Evolutionary conservation across 345 rosid genomes (phyloP), one percentile per base, ranked within the genome.

Genomic region (Dovyalis caffra): DNA sequence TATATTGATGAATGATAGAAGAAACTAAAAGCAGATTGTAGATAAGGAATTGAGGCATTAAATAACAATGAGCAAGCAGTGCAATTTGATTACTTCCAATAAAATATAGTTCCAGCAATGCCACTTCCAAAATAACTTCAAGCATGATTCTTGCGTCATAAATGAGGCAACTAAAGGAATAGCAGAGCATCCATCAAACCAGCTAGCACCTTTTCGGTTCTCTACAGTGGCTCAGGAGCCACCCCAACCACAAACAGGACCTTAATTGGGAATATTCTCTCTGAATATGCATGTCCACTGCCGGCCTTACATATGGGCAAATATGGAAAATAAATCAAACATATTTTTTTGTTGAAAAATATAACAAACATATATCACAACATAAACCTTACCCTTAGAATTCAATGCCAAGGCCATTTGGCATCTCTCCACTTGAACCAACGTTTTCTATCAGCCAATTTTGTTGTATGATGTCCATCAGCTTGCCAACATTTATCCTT

Each of bases 321-420:
- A 7, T 8, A 57, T 57, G 29, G 62, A 2, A 57, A n/a, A n/a
- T n/a, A n/a, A n/a, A n/a, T n/a, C n/a, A n/a, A n/a, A n/a, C n/a
- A n/a, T n/a, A n/a, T n/a, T n/a, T n/a, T n/a, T n/a, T n/a, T n/a
- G n/a, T n/a, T n/a, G n/a, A n/a, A n/a, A n/a, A 63, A 31, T 14
- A 31, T 21, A 29, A 32, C 38, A 64, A 64, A 3, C 33, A 14
- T 33, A 72, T 49, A 72, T 18, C 38, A 32, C 8, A 47, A 23
- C 14, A 2, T 28, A 49, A 38, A 15, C 14, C 66, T 73, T 70
- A 32, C 76, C 68, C 8, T 20, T 45, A 34, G 34, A 32, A 51
- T 73, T 89, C 87, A 95, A 78, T 78, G 78, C 98, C 98, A 95
- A 31, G 99, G 99, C 97, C 97, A 91, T 75, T 80, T 91, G 43